Base-by-base conservation (phyloP, 2,329 filamentous ascomycete genomes). In the Ophiostoma tasmaniense region DNA sequence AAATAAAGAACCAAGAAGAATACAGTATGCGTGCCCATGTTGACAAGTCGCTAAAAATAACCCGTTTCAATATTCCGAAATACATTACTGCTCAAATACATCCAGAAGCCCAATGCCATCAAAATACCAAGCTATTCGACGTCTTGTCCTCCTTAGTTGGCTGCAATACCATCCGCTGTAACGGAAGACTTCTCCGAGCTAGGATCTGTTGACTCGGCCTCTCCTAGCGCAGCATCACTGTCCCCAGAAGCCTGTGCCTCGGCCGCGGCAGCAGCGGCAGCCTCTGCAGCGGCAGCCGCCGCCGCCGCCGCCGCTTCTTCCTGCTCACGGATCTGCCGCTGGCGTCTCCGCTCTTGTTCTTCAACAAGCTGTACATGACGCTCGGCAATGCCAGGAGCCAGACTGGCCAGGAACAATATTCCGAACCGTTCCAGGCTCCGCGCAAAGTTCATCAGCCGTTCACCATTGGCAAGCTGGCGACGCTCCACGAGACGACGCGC, bases 301-400 rank as follows among this genome's bases (percentile, higher is more conserved):
- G 59, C 72, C 6, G 77, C 77, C 4, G 78, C 78, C 0, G 75
- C 76, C 5, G 78, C 78, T 1, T 77, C 81, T 1, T 78, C 79
- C 72, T 77, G 77, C 72, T 76, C 77, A 33, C 81, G 78, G 71
- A 80, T 77, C 55, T 78, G 75, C 72, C 83, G 83, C 1, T 17
- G 37, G 3, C 64, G 64, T 30, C 76, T 79, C 66, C 81, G 78
- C 52, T 81, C 82, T 68, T 84, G 81, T 3, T 82, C 83, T 73
- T 87, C 84, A 2, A 87, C 76, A 62, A 84, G 81, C 30, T 83
- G 84, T 71, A 90, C 89, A 71, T 90, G 87, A 66, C 86, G 80
- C 76, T 90, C 87, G 0, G 87, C 87, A 30, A 90, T 82, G 11
- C 87, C 87, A 0, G 87, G 87, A 1, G 87, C 85, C 71, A 90